These are phyloP conservation scores for Dissoconium aciculare DNA, from an alignment of 2,329 filamentous ascomycete genomes.

Conservation along the genomic window DNA sequence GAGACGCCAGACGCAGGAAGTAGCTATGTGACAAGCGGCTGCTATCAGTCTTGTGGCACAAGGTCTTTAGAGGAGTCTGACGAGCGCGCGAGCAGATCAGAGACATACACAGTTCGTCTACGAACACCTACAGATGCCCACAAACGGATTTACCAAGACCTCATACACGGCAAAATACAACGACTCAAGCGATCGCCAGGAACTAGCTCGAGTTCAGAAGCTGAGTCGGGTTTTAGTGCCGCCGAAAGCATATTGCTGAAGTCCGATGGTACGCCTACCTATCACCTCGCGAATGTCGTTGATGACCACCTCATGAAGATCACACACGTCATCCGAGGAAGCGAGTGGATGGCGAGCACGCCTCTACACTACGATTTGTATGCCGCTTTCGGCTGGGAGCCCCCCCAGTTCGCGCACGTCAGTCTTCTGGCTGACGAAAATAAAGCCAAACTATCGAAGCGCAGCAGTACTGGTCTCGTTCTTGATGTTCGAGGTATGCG, in stretches of 20 bases:
- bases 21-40: constrained; percentile 46
- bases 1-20: constrained; percentile 40
- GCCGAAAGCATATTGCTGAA: constrained; percentile 88
- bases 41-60: constrained; percentile 58
- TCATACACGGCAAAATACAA: constrained; percentile 59
- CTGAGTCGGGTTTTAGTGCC: constrained; percentile 32
- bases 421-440: constrained; percentile 34
- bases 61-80: constrained; percentile 54
- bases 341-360: constrained; percentile 94
- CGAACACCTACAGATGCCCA: constrained; percentile 47
- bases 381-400: constrained; percentile 34
- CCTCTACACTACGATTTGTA: constrained; percentile 54
- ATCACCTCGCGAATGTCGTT: constrained; percentile 93
- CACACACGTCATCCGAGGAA: constrained; percentile 84
- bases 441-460: constrained; percentile 54
- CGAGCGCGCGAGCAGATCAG: constrained; percentile 46
- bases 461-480: constrained; percentile 37
- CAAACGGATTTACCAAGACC: constrained; percentile 47
- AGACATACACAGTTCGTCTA: constrained; percentile 60
- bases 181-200: constrained; percentile 21
- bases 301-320: constrained; percentile 94
- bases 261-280: constrained; percentile 82
- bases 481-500: constrained; percentile 45
- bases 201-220: constrained; percentile 17
- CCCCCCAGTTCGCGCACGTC: constrained; percentile 35